A percentile compares a stretch with the other conserved stretches of the same genome.
phyloP scores from a whole-genome alignment of 2,329 filamentous ascomycete genomes.

The Microdochium bolleyi region DNA sequence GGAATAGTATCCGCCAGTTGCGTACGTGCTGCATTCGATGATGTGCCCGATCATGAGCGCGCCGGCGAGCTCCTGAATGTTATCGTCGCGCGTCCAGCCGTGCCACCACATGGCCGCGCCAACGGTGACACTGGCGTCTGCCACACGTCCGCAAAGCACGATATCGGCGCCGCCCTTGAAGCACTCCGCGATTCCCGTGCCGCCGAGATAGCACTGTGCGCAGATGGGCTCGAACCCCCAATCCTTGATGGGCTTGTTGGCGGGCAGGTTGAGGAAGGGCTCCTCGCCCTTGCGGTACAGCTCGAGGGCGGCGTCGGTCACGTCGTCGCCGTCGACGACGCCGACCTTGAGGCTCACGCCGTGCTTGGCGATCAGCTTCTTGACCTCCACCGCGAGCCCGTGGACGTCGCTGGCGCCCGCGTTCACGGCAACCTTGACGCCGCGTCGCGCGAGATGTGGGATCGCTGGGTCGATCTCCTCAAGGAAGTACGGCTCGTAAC shows the following conservation, averaged over 20 bases:
- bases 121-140: slow-evolving; percentile 30
- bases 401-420: slow-evolving; percentile 15
- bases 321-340: slow-evolving; percentile 25
- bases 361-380: slow-evolving; percentile 6
- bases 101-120: slow-evolving; percentile 39
- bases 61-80: slow-evolving; percentile 10
- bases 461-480: slow-evolving; percentile 14
- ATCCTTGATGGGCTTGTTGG: slow-evolving; percentile 15
- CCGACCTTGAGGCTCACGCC: slow-evolving; percentile 21
- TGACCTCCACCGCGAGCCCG: background rate
- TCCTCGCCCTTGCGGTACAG: slow-evolving; percentile 15
- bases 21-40: slow-evolving; percentile 16
- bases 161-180: slow-evolving; percentile 20
- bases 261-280: slow-evolving; percentile 10
- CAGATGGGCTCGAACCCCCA: slow-evolving; percentile 18
- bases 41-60: slow-evolving; percentile 13
- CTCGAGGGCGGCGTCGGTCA: slow-evolving; percentile 15
- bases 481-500: slow-evolving; percentile 9
- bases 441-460: slow-evolving; percentile 6
- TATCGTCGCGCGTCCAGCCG: slow-evolving; percentile 8
- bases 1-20: slow-evolving; percentile 17
- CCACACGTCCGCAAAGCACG: slow-evolving; percentile 23
- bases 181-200: slow-evolving; percentile 9
- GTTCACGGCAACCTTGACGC: slow-evolving; percentile 17
- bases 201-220: slow-evolving; percentile 36